Evolutionary conservation across 2,329 filamentous ascomycete genomes (phyloP), one percentile per base, ranked within the genome.

Genomic region (Fusarium sacchari): DNA sequence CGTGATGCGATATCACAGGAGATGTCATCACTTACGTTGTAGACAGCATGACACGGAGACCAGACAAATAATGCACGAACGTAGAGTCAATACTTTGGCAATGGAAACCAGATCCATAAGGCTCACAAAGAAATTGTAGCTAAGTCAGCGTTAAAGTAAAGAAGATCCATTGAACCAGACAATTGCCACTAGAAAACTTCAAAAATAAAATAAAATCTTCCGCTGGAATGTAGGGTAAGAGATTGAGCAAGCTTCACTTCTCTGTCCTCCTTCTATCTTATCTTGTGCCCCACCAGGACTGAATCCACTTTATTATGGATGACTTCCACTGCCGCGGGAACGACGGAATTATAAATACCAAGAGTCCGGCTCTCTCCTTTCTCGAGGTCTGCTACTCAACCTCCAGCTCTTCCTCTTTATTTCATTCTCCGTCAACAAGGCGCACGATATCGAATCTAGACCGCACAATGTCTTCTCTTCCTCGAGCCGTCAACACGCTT

Each of bases 341-440:
- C 3, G 24, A 39, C 50, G 34, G 34, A 11, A 53, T 14, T 53
- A 53, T 39, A 53, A 39, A 39, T 39, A 39, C 24, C 20, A 28
- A n/a, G 20, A 39, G 20, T 28, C 24, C 5, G 14, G 4, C 34
- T 28, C 15, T 12, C 24, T 26, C 37, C 0, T 7, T 39, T 26
- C 7, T 39, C 20, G 4, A 1, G 4, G 22, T 7, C 5, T 53
- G 11, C 13, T 20, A 6, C 24, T 28, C 0, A 10, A 39, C 7
- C 14, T 52, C 9, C 7, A 28, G 5, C 7, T 32, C 32, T 32
- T 32, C 13, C 32, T 32, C 32, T 32, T 32, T 13, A 32, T 14
- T 10, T 1, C 2, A 13, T 22, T 18, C 0, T 2, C 5, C 2
- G 10, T 15, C n/a, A 24, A 7, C 6, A 2, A 20, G 14, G 20